Conservation (phyloP, 345 rosid species). For the Citrus glauca region DNA sequence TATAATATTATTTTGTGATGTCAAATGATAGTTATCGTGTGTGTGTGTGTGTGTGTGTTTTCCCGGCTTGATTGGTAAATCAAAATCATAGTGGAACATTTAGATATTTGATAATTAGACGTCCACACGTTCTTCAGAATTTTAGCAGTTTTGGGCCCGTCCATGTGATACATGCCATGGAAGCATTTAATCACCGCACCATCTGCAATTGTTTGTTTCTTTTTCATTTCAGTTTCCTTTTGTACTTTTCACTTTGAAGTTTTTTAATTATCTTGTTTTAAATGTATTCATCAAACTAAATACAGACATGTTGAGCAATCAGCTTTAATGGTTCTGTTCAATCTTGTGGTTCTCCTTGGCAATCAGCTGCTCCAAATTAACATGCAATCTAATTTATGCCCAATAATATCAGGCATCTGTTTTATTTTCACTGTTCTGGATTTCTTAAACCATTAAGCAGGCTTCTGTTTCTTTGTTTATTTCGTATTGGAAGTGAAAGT, state of each 20-base stretch:
- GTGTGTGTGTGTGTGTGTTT: neutral
- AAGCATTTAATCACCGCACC: neutral
- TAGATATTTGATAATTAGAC: neutral
- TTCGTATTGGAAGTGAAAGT: neutral
- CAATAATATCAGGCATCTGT: neutral
- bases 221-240: neutral
- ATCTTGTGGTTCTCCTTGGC: conserved; percentile 8
- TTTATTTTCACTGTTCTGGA: neutral
- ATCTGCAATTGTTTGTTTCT: neutral
- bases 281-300: neutral
- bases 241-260: neutral
- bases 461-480: neutral
- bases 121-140: conserved; percentile 9
- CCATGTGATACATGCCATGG: conserved; percentile 18
- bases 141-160: conserved; percentile 22
- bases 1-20: neutral
- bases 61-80: neutral
- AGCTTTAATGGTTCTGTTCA: neutral
- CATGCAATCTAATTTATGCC: neutral
- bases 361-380: neutral
- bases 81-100: conserved; percentile 14
- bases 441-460: neutral
- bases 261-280: neutral
- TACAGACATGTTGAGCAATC: neutral
- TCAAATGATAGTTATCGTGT: neutral